Base-by-base conservation (phyloP, 192 early-diverging fungal species). In the Spizellomyces punctatus region DNA sequence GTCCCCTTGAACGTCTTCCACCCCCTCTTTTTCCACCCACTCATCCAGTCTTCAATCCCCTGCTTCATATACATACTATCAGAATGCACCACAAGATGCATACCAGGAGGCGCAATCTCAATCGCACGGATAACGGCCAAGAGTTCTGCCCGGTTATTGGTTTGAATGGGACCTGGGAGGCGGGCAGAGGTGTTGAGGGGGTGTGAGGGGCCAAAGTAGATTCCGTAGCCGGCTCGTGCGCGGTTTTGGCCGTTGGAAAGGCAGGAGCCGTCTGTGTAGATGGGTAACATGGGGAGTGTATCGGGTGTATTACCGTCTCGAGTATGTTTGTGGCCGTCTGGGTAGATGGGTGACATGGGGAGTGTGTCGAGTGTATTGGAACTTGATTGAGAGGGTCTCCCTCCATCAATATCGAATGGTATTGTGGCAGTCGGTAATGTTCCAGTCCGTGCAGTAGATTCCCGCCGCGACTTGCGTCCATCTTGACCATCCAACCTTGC, bases 181-280 rank as follows among this genome's bases (percentile, higher is more conserved):
- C 73, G 70, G 60, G 64, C 78, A 14, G 71, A 62, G 54, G 78
- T 49, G 58, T 86, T 88, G 66, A 84, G 69, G 5, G 89, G 78
- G 78, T 96, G 91, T 48, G 79, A 76, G 0, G 70, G 64, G 9
- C 91, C 92, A 74, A 89, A 98, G 68, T 85, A 96, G 21, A 96
- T 92, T 8, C 96, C 96, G 19, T 93, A 73, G 17, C 96, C 96
- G 42, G 92, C 96, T 6, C 76, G 69, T 5, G 92, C 93, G 5
- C 70, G 64, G 8, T 17, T 2, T 19, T 57, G 67, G 14, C 95
- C 95, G 81, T 98, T 98, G 8, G 77, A 71, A 14, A 79, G 61
- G 67, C 92, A 85, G 52, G 89, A 86, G 44, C 95, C 95, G 65
- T 98, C 94, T 0, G 94, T 96, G 78, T 93, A 95, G 9, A 92